Evolutionary conservation across 2,329 filamentous ascomycete species (phyloP), one percentile per base, ranked within the genome.

Genomic region (Tolypocladium ovalisporum): DNA sequence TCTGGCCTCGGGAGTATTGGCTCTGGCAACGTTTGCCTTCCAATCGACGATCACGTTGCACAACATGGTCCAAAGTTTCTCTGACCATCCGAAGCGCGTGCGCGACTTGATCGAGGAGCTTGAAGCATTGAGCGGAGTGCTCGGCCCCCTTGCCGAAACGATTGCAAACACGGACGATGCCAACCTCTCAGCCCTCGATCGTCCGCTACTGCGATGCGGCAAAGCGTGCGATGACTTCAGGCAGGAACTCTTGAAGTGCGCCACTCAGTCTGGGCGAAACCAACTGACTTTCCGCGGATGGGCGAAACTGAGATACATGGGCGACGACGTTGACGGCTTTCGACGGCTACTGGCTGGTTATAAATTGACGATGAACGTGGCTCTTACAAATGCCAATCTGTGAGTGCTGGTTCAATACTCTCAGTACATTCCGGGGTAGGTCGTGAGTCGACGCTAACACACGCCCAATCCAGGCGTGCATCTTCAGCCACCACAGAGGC

Each of bases 291-390:
- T 54, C 35, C 32, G 52, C 27, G 52, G 52, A 29, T 54, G 52
- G 52, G 52, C 52, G 27, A 42, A 42, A 35, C 35, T 54, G 13
- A 37, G 19, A 35, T 42, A 54, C 35, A 54, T 39, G 52, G 52
- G 52, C 10, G 37, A 61, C 36, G 61, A 65, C 51, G 65, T 67
- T 24, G 56, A 49, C 19, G 54, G 63, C 52, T 62, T 66, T 24
- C 64, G 57, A 51, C 57, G 57, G 12, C 60, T 62, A 35, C 56
- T 68, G 12, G 62, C 60, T 51, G 59, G 59, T 24, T 65, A 66
- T 54, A 67, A 67, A 52, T 60, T 62, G 2, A 66, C 64, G 7
- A 68, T 68, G 17, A 64, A 57, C 54, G 65, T 68, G 53, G 64
- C 66, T 40, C 58, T 68, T 15, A 62, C 62, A 15, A 60, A 64